phyloP scores from a whole-genome alignment of 495 filamentous ascomycete genomes.

The Hypomontagnella monticulosa region DNA sequence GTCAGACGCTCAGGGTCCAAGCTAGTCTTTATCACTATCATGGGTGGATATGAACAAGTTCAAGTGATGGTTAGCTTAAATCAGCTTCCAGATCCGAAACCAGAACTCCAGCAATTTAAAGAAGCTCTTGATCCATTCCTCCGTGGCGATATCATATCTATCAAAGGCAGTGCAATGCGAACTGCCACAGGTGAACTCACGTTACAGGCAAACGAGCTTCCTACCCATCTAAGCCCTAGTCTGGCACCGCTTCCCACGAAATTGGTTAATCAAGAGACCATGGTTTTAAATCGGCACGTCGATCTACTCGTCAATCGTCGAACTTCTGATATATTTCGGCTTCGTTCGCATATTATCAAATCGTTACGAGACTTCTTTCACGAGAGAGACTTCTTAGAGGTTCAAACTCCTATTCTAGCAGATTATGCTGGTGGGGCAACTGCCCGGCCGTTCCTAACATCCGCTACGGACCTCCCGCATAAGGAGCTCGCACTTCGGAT shows the following conservation, averaged over 20 bases:
- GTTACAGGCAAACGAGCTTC: conserved; percentile 70
- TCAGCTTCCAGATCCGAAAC: conserved; percentile 52
- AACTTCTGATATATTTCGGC: conserved; percentile 71
- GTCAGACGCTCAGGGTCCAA: conserved; percentile 64
- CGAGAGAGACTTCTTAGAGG: conserved; percentile 77
- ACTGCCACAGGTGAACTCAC: conserved; percentile 82
- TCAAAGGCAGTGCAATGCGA: conserved; percentile 76
- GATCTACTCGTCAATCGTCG: conserved; percentile 79
- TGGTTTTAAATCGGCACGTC: conserved; percentile 75
- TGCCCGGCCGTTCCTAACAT: conserved; percentile 85
- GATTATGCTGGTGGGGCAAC: conserved; percentile 80
- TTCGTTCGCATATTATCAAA: conserved; percentile 78
- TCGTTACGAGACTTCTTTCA: conserved; percentile 78
- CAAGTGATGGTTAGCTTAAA: conserved; percentile 78
- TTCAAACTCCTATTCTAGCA: conserved; percentile 88
- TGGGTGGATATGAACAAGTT: conserved; percentile 71
- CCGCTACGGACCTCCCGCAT: conserved; percentile 73
- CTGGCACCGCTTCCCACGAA: conserved; percentile 76
- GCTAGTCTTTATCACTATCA: conserved; percentile 85
- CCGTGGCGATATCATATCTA: conserved; percentile 45
- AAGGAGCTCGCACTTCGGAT: conserved; percentile 79
- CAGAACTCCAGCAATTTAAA: conserved; percentile 36
- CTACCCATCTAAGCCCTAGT: conserved; percentile 77
- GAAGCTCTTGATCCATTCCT: conserved; percentile 44
- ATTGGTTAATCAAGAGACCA: conserved; percentile 71